These are phyloP conservation scores for Lumnitzera racemosa DNA, from an alignment of 345 rosid species.

Conservation along the genomic window DNA sequence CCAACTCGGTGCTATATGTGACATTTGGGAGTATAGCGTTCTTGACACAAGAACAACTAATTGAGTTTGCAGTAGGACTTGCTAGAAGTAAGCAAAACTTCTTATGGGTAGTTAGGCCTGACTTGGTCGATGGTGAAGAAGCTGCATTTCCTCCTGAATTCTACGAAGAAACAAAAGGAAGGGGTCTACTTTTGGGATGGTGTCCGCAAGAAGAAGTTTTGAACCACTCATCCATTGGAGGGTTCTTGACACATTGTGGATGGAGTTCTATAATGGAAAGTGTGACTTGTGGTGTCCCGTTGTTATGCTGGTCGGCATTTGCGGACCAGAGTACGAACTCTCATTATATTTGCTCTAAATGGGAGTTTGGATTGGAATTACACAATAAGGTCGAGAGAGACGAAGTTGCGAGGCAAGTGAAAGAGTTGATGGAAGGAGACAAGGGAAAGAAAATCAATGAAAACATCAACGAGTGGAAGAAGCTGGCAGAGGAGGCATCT, in stretches of 20 bases:
- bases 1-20: not conserved
- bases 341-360: not conserved
- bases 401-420: conserved; percentile 8
- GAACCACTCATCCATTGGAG: conserved; percentile 5
- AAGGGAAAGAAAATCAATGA: conserved; percentile 1
- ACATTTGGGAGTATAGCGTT: conserved; percentile 1
- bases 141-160: conserved; percentile 1
- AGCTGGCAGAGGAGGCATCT: conserved; percentile 6
- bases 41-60: conserved; percentile 4
- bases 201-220: conserved; percentile 8
- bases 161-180: conserved; percentile 1
- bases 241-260: conserved; percentile 11
- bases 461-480: conserved; percentile 3
- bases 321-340: conserved; percentile 5
- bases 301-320: conserved; percentile 8
- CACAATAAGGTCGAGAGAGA: conserved; percentile 2
- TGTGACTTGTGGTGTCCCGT: conserved; percentile 4
- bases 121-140: conserved; percentile 1
- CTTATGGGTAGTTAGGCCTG: conserved; percentile 10
- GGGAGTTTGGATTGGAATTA: conserved; percentile 8
- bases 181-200: conserved; percentile 3
- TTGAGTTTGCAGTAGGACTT: conserved; percentile 8
- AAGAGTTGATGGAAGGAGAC: conserved; percentile 8
- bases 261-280: conserved; percentile 9
- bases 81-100: conserved; percentile 7